Percentiles rank a stretch among this genome's conserved stretches.
Evolutionary conservation across 1,139 yeast genomes (phyloP).

Genomic region (Saccharomyces uvarum): DNA sequence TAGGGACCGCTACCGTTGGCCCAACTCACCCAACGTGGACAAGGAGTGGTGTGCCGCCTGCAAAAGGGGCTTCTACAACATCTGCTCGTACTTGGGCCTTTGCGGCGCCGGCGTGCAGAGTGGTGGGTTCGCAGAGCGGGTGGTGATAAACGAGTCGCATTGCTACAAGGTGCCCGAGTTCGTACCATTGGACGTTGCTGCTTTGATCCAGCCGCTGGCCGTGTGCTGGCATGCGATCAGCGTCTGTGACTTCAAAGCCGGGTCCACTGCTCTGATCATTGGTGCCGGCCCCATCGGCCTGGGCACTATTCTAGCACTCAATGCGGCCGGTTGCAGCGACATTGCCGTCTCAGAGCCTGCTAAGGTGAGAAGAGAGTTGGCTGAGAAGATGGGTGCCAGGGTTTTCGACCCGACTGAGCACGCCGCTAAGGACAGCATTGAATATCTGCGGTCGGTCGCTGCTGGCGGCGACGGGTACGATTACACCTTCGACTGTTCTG

Average conservation of each 20-base stretch:
- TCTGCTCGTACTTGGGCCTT: conserved; percentile 39
- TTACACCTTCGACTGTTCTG: conserved; percentile 56
- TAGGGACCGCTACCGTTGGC: conserved; percentile 35
- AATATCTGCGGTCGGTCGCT: conserved; percentile 35
- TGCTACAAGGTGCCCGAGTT: conserved; percentile 41
- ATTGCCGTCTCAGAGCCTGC: conserved; percentile 61
- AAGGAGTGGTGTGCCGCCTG: conserved; percentile 40
- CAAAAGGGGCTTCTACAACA: conserved; percentile 40
- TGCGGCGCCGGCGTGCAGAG: conserved; percentile 43
- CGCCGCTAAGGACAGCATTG: conserved; percentile 33
- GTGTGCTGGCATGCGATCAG: conserved; percentile 56
- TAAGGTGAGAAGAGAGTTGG: conserved; percentile 44
- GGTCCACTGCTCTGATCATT: conserved; percentile 45
- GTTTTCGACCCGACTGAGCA: conserved; percentile 41
- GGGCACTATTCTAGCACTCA: conserved; percentile 47
- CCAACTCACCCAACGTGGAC: conserved; percentile 18
- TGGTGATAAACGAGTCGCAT: conserved; percentile 43
- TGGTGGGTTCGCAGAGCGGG: conserved; percentile 46
- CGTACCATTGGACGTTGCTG: conserved; percentile 47
- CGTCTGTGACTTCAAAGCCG: conserved; percentile 38
- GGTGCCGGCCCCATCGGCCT: conserved; percentile 63
- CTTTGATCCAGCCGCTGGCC: conserved; percentile 48
- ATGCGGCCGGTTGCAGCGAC: conserved; percentile 46
- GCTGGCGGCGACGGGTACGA: conserved; percentile 49
- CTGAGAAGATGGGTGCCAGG: conserved; percentile 43